Percentiles rank a stretch among this genome's conserved stretches.
Conservation (phyloP, 2,329 filamentous ascomycete genomes). For the Neonectria sp. region DNA sequence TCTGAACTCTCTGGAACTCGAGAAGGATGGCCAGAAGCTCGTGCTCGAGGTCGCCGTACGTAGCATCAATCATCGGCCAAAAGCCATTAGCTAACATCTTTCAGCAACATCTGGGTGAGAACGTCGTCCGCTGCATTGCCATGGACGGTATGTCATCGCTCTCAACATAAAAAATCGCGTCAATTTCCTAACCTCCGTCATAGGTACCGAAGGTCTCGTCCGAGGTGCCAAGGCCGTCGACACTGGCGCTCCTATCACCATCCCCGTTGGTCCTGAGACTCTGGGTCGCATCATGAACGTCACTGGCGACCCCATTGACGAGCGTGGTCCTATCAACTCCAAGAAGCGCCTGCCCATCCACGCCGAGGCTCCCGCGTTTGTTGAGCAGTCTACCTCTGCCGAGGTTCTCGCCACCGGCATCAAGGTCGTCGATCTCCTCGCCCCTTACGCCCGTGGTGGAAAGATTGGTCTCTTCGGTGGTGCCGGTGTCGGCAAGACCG, state of each 20-base stretch:
- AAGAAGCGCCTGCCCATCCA: conserved; percentile 92
- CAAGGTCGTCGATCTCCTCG: conserved; percentile 99
- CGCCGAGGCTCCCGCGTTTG: conserved; percentile 92
- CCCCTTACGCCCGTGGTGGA: conserved; percentile 99
- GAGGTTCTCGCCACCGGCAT: conserved; percentile 99
- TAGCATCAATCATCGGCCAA: conserved; percentile 33
- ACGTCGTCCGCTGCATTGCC: conserved; percentile 99
- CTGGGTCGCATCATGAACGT: conserved; percentile 99
- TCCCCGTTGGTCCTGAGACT: conserved; percentile 93
- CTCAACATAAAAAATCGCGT: conserved; percentile 39
- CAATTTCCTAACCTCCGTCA: conserved; percentile 31
- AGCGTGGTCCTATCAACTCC: conserved; percentile 97
- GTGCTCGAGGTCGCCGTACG: conserved; percentile 96
- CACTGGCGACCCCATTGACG: conserved; percentile 99
- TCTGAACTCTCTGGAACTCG: conserved; percentile 94
- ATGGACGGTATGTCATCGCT: conserved; percentile 88
- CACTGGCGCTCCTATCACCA: conserved; percentile 95
- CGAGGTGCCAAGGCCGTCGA: conserved; percentile 89
- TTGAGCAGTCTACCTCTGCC: conserved; percentile 94
- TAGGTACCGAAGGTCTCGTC: conserved; percentile 99
- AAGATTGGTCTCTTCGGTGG: conserved; percentile 99
- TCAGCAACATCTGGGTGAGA: conserved; percentile 99
- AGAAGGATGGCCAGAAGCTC: conserved; percentile 94
- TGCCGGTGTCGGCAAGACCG: conserved; percentile 99
- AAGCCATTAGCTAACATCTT: conserved; percentile 54